These are phyloP conservation scores for Solanum ossicruentum DNA, from an alignment of 257 asterid genomes.

Conservation along the genomic window DNA sequence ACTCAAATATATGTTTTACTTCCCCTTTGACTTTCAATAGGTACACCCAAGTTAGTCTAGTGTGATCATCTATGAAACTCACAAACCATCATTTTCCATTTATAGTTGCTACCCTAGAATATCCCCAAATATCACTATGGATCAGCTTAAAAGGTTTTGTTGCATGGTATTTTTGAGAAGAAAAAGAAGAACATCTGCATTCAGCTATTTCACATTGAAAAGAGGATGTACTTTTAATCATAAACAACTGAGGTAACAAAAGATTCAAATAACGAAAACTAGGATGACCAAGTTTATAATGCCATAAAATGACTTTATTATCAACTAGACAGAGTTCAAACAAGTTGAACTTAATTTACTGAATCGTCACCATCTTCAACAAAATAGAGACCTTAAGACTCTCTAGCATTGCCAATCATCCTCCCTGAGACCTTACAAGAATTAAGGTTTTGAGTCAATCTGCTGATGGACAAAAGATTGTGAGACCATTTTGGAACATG, in stretches of 20 bases:
- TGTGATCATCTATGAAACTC: not conserved
- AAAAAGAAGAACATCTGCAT: no score
- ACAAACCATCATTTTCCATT: not conserved
- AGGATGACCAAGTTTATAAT: no score
- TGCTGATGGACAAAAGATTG: not conserved
- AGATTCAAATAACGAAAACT: no score
- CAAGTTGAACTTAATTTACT: not conserved
- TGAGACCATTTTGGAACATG: not conserved
- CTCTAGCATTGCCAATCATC: not conserved
- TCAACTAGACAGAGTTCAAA: not conserved
- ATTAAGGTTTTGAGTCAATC: not conserved
- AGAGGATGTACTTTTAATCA: no score
- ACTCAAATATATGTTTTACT: not conserved
- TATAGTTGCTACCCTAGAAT: not conserved
- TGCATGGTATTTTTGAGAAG: no score
- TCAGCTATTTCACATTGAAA: no score
- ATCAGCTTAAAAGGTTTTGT: no score
- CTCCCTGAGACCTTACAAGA: not conserved
- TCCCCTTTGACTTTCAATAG: not conserved
- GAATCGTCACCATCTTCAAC: not conserved
- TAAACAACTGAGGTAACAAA: not conserved
- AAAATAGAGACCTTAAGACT: not conserved
- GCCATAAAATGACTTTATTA: not conserved
- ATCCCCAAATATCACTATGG: not conserved
- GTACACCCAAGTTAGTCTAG: not conserved